Conservation (phyloP, 2,329 filamentous ascomycete species). For the Paecilomyces formosus region DNA sequence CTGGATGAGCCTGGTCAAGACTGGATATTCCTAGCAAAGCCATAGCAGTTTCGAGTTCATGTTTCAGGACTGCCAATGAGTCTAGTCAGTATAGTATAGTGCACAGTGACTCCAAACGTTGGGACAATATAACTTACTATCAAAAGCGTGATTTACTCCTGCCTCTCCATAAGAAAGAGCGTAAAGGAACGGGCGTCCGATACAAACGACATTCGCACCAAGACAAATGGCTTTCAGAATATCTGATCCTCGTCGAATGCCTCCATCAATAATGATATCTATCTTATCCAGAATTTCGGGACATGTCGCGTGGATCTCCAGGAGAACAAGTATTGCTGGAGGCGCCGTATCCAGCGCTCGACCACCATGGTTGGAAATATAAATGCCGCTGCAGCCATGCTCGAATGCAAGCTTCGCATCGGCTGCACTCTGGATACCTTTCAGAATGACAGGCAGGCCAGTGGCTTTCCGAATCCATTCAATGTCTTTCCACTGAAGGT, state of each 20-base stretch:
- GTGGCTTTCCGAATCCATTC: background rate
- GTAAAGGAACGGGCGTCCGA: conserved; percentile 5
- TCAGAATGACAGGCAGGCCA: background rate
- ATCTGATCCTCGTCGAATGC: conserved; percentile 3
- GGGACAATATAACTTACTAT: background rate
- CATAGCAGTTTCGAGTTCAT: background rate
- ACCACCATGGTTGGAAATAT: conserved; percentile 3
- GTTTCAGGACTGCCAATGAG: background rate
- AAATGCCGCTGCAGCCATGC: background rate
- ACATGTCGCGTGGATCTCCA: conserved; percentile 35
- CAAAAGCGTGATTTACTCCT: conserved; percentile 2
- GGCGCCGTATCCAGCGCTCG: conserved; percentile 7
- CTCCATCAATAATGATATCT: conserved; percentile 3
- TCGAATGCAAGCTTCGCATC: background rate
- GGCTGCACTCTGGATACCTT: background rate
- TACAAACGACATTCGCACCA: conserved; percentile 1
- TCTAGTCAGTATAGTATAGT: background rate
- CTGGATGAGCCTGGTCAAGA: background rate
- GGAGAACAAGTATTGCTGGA: conserved; percentile 33
- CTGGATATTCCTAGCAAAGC: background rate
- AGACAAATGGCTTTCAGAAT: conserved; percentile 3
- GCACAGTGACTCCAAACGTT: background rate
- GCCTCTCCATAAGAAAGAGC: conserved; percentile 5
- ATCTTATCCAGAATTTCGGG: conserved; percentile 18
- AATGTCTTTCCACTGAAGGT: background rate